phyloP scores from a whole-genome alignment of 2,329 filamentous ascomycete genomes.

The Cercospora brassicicola region DNA sequence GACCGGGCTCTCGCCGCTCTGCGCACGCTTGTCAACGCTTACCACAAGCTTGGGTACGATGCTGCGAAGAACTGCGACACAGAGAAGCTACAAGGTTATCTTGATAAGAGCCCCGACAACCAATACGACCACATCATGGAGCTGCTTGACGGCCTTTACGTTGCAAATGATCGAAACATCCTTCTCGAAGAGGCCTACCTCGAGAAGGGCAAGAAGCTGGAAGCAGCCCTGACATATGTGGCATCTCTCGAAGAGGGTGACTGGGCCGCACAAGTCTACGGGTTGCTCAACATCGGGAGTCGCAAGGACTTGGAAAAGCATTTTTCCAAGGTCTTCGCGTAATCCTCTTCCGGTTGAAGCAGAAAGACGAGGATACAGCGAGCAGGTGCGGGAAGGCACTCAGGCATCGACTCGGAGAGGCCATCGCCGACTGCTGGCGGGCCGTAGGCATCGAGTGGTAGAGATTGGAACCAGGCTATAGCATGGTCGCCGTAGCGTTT shows the following conservation, averaged over 20 bases:
- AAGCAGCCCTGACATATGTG: not conserved
- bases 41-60: not conserved
- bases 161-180: not conserved
- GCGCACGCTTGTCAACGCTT: not conserved
- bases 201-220: not conserved
- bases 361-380: too few relatives aligned
- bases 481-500: too few relatives aligned
- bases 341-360: too few relatives aligned
- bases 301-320: not conserved
- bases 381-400: too few relatives aligned
- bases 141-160: fast-evolving
- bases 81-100: not conserved
- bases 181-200: not conserved
- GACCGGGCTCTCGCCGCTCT: not conserved
- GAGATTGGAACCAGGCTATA: too few relatives aligned
- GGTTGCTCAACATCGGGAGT: not conserved
- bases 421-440: too few relatives aligned
- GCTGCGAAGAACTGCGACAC: not conserved
- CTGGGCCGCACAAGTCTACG: not conserved
- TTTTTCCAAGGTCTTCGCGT: not conserved
- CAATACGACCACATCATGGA: not conserved
- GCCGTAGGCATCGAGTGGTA: too few relatives aligned
- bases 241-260: not conserved
- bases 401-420: too few relatives aligned
- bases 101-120: not conserved